Evolutionary conservation across 192 early-diverging fungal species (phyloP), one percentile per base, ranked within the genome.

Genomic region (Coemansia sp.): DNA sequence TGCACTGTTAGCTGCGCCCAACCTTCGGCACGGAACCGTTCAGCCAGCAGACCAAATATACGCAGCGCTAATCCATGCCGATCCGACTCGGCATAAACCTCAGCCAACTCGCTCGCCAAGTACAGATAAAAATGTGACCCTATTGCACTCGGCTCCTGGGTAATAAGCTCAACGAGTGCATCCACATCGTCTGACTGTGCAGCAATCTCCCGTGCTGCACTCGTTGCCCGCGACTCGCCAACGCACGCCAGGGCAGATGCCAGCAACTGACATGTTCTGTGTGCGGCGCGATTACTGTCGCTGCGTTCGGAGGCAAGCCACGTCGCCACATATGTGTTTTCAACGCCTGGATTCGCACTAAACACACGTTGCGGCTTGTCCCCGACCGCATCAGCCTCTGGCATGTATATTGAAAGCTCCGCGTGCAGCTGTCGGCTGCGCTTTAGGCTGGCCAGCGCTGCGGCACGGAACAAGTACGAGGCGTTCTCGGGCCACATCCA

Each of bases 401-500:
- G 4, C 26, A 22, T 35, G 8, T 77, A 77, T 3, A 65, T 39
- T 5, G 12, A 27, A 4, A 37, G 22, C 29, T 77, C 75, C 4
- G 19, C 54, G 0, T 27, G n/a, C 19, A 70, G 53, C 19, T 38
- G 41, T 12, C 37, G 43, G 11, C 49, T 35, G 26, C 62, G 57
- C 31, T 61, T 61, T 57, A 71, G n/a, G 5, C 61, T 67, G 23
- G 77, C 72, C 26, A 57, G 55, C 8, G 77, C 64, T 1, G 77
- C 77, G 2, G 59, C 39, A 23, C 60, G 65, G 23, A 71, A 35
- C 27, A 74, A 61, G 27, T 53, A 41, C 17, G 77, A 45, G 0
- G 72, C 62, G n/a, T 21, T 69, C 26, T 59, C 58, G 0, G 72
- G 65, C 77, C 77, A 80, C 47, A 65, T 64, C 71, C 72, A 74